Base-by-base conservation (phyloP, 208 protist species). In the Naegleria gruberi region DNA sequence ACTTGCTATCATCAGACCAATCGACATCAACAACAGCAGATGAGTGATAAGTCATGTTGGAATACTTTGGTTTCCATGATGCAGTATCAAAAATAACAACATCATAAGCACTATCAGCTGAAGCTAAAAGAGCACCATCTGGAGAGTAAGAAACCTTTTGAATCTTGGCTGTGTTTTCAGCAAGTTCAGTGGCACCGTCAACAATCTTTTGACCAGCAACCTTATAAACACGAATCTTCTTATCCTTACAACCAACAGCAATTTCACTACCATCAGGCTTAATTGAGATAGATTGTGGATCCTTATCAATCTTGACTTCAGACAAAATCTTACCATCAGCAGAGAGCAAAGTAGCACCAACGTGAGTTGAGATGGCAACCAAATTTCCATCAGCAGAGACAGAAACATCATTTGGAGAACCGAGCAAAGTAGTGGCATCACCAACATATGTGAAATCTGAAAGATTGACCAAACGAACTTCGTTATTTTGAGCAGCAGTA, bases 231-330 rank as follows among this genome's bases (percentile, higher is more conserved):
- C 34, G 23, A 43, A 74, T 30, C 17, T 74, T 89, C 34, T 74
- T 89, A 40, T 89, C 85, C 1, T 41, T 26, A 51, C 82, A 37
- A n/a, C 46, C 85, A 74, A 89, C 46, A 34, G 46, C 85, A 74
- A 89, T 44, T 44, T 74, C 6, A 15, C 15, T 89, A 34, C 34
- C 85, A 30, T 89, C 85, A 1, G 19, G 26, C 37, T 17, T 43
- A 42, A 89, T 10, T 44, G 44, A 17, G 30, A 89, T 74, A 10
- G n/a, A 89, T 41, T 7, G 30, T 43, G 46, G 46, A 41, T 89
- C 46, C 8, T 45, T 65, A 40, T 47, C 82, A 87, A 37, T 41
- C 17, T 86, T 57, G 8, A 65, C 46, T 26, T 44, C 34, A 12
- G 8, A 65, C 12, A 89, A 30, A 0, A 65, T 5, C 40, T 87